Conservation (phyloP, 1,139 yeast species). For the Chernovozyma aurita region DNA sequence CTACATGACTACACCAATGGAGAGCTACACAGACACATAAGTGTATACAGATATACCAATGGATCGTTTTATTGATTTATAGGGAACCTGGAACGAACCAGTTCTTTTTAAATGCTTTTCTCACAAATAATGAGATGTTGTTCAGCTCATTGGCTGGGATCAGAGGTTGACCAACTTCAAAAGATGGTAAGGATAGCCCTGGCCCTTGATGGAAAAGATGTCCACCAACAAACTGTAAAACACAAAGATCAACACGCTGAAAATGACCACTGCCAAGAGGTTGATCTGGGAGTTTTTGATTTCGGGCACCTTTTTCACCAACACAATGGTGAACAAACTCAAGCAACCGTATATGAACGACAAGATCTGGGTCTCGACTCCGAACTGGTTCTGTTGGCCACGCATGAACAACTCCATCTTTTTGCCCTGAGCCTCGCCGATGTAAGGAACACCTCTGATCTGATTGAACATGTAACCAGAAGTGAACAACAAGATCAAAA, state of each 20-base stretch:
- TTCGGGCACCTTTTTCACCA: slow-evolving; percentile 47
- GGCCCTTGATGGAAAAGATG: slow-evolving; percentile 54
- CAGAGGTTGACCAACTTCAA: too few species aligned
- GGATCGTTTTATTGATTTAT: too few species aligned
- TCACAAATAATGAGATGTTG: too few species aligned
- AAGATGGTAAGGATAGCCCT: slow-evolving; percentile 58
- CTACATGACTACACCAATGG: too few species aligned
- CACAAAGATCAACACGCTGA: slow-evolving; percentile 39
- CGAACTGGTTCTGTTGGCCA: slow-evolving; percentile 74
- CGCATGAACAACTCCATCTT: slow-evolving; percentile 55
- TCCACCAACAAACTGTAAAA: slow-evolving; percentile 52
- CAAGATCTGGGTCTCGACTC: slow-evolving; percentile 76
- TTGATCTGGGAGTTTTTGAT: slow-evolving; percentile 39
- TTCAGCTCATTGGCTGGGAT: too few species aligned
- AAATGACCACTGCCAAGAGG: slow-evolving; percentile 37
- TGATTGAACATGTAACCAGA: slow-evolving; percentile 93
- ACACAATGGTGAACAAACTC: slow-evolving; percentile 43
- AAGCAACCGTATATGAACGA: slow-evolving; percentile 59
- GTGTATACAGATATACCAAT: too few species aligned
- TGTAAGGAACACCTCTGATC: slow-evolving; percentile 73
- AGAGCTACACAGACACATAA: too few species aligned
- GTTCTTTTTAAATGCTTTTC: too few species aligned
- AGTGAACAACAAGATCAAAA: slow-evolving; percentile 64
- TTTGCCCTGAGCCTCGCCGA: slow-evolving; percentile 55
- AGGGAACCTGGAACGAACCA: too few species aligned